Base-by-base conservation (phyloP, 2,329 filamentous ascomycete genomes). In the Fusarium sp. region DNA sequence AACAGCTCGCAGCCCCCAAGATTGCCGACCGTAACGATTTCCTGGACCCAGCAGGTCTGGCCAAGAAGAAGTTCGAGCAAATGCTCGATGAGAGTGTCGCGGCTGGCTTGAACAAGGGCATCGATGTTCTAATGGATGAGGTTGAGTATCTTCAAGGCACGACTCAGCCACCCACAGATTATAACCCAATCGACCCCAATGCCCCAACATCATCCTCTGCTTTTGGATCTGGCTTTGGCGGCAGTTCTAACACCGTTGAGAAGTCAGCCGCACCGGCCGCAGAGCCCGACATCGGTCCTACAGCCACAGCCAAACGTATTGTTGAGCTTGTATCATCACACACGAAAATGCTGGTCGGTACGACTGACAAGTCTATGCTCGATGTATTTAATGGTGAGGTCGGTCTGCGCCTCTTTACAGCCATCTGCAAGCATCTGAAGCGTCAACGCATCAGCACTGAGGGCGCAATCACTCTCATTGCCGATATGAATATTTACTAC, bases 361-460 rank as follows among this genome's bases (percentile, higher is more conserved):
- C 93, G 77, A 98, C 95, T 2, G 96, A 99, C 78, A 99, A 99
- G 83, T 95, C 93, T 66, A 97, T 97, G 86, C 89, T 99, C 28
- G 96, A 99, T 76, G 96, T 99, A 15, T 99, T 99, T 85, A 97
- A 97, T 79, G 93, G 96, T 80, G 96, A 99, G 82, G 95, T 99
- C 28, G 96, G 96, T 1, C 87, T 97, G 68, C 91, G 96, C 28
- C 86, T 99, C 53, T 99, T 98, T 81, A 90, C 91, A 20, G 92
- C 93, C 18, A 85, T 99, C 51, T 97, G 95, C 85, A 99, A 99
- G 81, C 96, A 99, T 80, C 87, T 99, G 71, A 99, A 99, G 83
- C 91, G 95, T 11, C 96, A 98, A 83, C 91, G 96, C 57, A 88
- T 99, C 80, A 95, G 91, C 77, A 92, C 93, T 28, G 91, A 93